phyloP scores from a whole-genome alignment of 345 rosid genomes.

The Salix caprea region DNA sequence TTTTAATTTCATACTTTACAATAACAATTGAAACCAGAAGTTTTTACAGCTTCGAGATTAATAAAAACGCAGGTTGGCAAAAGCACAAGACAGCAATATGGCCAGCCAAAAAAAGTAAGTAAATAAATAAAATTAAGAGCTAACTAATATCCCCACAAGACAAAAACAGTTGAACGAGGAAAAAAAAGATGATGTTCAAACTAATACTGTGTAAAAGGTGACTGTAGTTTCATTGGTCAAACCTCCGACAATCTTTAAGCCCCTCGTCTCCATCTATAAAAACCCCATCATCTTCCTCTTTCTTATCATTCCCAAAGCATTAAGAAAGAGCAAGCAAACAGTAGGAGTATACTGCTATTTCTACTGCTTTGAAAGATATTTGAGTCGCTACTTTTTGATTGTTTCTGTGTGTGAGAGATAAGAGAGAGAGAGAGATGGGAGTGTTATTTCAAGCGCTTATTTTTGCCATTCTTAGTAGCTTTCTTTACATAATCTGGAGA shows the following conservation, averaged over 20 bases:
- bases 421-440: conserved; percentile 7
- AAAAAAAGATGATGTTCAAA: background rate
- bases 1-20: background rate
- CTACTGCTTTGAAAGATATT: background rate
- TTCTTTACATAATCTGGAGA: conserved; percentile 33
- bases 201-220: background rate
- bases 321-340: background rate
- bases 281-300: conserved; percentile 18
- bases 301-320: background rate
- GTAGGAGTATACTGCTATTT: background rate
- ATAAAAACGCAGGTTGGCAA: background rate
- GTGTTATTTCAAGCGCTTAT: conserved; percentile 7
- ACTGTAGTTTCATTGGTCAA: conserved; percentile 5
- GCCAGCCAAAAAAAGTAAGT: background rate
- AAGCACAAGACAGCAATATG: too few species aligned
- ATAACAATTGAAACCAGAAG: background rate
- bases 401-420: background rate
- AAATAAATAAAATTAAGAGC: background rate
- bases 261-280: conserved; percentile 30
- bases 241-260: conserved; percentile 19
- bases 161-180: background rate
- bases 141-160: background rate
- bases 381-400: too few species aligned
- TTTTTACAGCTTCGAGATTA: background rate
- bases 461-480: conserved; percentile 9